phyloP scores from a whole-genome alignment of 306 rosid genomes.

The Calophaca sinica region DNA sequence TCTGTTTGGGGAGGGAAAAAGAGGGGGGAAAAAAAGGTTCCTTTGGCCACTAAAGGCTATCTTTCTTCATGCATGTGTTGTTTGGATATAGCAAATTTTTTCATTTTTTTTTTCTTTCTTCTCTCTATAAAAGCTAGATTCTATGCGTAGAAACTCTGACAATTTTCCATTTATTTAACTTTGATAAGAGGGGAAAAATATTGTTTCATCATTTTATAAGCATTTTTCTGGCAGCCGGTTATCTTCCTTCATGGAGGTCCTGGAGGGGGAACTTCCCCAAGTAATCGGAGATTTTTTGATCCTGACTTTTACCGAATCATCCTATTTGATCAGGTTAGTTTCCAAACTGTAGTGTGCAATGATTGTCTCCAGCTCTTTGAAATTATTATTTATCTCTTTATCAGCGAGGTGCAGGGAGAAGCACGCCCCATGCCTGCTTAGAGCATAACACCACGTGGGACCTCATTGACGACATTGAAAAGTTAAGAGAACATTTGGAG shows the following conservation, averaged over 20 bases:
- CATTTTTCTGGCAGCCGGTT: slow-evolving; percentile 73
- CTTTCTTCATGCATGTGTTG: neutral
- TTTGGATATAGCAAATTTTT: neutral
- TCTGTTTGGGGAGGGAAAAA: neutral
- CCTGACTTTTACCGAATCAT: slow-evolving; percentile 83
- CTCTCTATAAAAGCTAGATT: slow-evolving; percentile 5
- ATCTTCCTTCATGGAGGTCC: slow-evolving; percentile 96
- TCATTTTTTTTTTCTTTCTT: too few relatives aligned
- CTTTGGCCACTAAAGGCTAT: slow-evolving; percentile 4
- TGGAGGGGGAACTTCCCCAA: slow-evolving; percentile 95
- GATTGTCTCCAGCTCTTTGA: slow-evolving; percentile 18
- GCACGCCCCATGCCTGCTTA: slow-evolving; percentile 98
- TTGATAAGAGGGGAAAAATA: neutral
- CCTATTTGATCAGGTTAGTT: slow-evolving; percentile 86
- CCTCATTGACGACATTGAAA: slow-evolving; percentile 87
- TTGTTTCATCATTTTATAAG: slow-evolving; percentile 34
- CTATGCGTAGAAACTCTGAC: neutral
- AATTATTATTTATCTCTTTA: slow-evolving; percentile 40
- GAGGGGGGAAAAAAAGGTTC: neutral
- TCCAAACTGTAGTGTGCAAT: slow-evolving; percentile 36
- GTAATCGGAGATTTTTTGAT: slow-evolving; percentile 80
- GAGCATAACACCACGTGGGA: slow-evolving; percentile 94
- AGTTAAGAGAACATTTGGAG: slow-evolving; percentile 82
- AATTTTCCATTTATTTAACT: slow-evolving; percentile 10
- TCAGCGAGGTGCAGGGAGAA: slow-evolving; percentile 92